These are phyloP conservation scores for Ramularia collo-cygni DNA, from an alignment of 2,329 filamentous ascomycete species.

Conservation along the genomic window DNA sequence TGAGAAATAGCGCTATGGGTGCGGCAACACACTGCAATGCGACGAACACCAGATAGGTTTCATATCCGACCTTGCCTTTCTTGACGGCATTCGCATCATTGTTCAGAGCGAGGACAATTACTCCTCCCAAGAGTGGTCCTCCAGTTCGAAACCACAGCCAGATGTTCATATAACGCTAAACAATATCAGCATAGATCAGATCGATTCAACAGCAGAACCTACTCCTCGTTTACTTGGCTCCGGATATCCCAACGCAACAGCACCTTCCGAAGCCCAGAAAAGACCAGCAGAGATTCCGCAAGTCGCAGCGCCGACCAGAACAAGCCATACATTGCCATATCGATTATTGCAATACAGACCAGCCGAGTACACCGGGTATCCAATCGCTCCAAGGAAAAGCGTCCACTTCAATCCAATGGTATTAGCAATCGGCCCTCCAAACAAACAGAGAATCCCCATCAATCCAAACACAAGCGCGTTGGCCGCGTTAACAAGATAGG, in stretches of 20 bases:
- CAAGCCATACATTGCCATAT: conserved; percentile 47
- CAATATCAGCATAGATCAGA: too few relatives aligned
- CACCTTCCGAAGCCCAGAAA: conserved; percentile 48
- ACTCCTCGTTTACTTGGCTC: conserved; percentile 42
- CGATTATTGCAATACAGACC: conserved; percentile 46
- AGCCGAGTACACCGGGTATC: conserved; percentile 44
- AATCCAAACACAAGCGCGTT: conserved; percentile 46
- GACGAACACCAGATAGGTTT: conserved; percentile 40
- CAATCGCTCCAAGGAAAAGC: conserved; percentile 39
- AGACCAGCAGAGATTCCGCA: conserved; percentile 45
- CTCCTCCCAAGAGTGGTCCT: conserved; percentile 43
- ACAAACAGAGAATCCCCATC: conserved; percentile 42
- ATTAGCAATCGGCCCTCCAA: conserved; percentile 45
- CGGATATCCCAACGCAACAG: conserved; percentile 45
- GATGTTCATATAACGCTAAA: conserved; percentile 40
- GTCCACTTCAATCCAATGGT: conserved; percentile 44
- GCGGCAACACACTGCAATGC: conserved; percentile 34
- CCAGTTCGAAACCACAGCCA: conserved; percentile 47
- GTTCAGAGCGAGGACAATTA: conserved; percentile 43
- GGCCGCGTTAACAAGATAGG: conserved; percentile 48
- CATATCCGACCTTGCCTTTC: conserved; percentile 30
- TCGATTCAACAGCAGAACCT: too few relatives aligned
- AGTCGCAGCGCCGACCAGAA: conserved; percentile 42
- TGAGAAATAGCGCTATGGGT: conserved; percentile 36
- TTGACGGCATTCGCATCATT: conserved; percentile 37